These are phyloP conservation scores for Cladosporium sp. DNA, from an alignment of 2,329 filamentous ascomycete species.

Conservation along the genomic window DNA sequence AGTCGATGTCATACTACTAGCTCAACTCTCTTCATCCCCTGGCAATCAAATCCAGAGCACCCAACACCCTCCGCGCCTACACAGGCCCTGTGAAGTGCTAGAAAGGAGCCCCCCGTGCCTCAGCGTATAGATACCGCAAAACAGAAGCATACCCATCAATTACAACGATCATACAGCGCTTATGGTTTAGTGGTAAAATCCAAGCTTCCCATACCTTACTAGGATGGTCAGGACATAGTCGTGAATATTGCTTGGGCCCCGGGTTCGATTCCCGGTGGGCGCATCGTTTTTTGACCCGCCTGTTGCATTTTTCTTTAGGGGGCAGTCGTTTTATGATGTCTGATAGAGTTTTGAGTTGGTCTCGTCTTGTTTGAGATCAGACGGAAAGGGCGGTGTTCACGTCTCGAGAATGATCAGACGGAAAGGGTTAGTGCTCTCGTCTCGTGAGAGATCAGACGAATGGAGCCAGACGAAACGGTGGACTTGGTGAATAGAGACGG, in stretches of 20 bases:
- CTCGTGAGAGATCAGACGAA: no score
- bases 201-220: constrained; percentile 15
- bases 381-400: no score
- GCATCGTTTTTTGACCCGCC: background rate
- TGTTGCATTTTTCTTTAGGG: background rate
- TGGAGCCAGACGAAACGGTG: no score
- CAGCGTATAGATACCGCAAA: no score
- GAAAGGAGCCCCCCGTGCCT: background rate
- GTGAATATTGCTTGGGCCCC: constrained; percentile 16
- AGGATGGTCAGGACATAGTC: constrained; percentile 5
- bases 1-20: background rate
- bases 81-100: background rate
- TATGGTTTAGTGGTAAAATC: constrained; percentile 23
- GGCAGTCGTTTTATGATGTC: background rate
- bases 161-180: background rate
- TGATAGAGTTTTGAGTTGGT: background rate
- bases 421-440: no score
- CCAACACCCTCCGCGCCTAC: background rate
- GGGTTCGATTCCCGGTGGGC: constrained; percentile 21
- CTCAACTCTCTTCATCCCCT: no score
- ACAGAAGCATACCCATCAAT: background rate
- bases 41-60: background rate
- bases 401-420: no score
- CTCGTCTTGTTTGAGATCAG: background rate
- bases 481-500: no score